Evolutionary conservation across 2,329 filamentous ascomycete genomes (phyloP), one percentile per base, ranked within the genome.

Genomic region (Aspergillus novoparasiticus): DNA sequence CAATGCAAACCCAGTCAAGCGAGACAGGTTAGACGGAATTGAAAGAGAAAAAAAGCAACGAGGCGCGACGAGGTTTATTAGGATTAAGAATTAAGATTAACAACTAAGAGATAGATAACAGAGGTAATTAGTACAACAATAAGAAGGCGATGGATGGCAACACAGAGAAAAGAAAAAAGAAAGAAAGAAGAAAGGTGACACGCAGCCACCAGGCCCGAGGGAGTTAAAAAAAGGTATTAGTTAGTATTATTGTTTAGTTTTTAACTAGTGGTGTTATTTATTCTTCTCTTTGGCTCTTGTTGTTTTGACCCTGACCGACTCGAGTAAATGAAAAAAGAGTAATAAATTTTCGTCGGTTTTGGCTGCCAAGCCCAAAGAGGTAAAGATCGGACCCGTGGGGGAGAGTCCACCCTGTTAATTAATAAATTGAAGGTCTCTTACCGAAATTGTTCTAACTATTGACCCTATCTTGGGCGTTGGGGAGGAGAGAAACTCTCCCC

Each of bases 321-420:
- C 30, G 32, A 53, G 26, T 34, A 54, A 34, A 34, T 36, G 51
- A 54, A 54, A 54, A 54, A 41, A 41, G 39, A 36, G 28, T 34
- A 34, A 32, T 54, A 21, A 34, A 14, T 54, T 43, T 60, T 56
- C 26, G 58, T 32, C 34, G 39, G 19, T 53, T 58, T 46, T 45
- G 10, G 39, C 39, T 55, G 43, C 57, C 57, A 61, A 30, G 14
- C 65, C 63, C 46, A 60, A 67, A 58, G 32, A 39, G 63, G 65
- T 54, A 67, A 58, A 51, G 65, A 67, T 67, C 65, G 36, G 65
- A 63, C 30, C 32, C 50, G 41, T 60, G 57, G 59, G 59, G 41
- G 62, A 64, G 61, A 54, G 30, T 57, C 63, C 51, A 60, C 59
- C 57, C 54, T 61, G 61, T 41, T 48, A 32, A 54, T 54, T 36